Percentiles rank a stretch among this genome's conserved stretches.
Conservation (phyloP, 1,284 basidiomycete genomes). For the Heterobasidion occidentale region DNA sequence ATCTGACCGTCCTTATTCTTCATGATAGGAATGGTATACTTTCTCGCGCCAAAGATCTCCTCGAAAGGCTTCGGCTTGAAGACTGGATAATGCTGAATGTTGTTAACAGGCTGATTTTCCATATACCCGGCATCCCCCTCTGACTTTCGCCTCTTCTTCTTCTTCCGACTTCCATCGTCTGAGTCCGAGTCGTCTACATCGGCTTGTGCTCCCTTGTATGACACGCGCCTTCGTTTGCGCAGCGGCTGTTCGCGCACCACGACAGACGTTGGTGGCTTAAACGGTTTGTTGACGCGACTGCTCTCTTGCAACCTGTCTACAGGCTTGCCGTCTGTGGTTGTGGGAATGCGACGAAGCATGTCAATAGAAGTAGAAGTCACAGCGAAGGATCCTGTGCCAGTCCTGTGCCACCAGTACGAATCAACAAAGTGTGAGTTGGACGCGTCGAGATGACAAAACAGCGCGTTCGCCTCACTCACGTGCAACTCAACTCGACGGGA, state of each 20-base stretch:
- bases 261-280: slow-evolving; percentile 62
- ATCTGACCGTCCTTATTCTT: slow-evolving; percentile 70
- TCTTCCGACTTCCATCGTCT: slow-evolving; percentile 27
- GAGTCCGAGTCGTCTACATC: slow-evolving; percentile 43
- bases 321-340: slow-evolving; percentile 57
- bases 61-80: slow-evolving; percentile 80
- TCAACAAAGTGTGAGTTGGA: neutral
- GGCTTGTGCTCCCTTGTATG: slow-evolving; percentile 63
- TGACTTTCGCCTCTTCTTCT: slow-evolving; percentile 50
- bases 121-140: slow-evolving; percentile 42
- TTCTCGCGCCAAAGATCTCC: slow-evolving; percentile 37
- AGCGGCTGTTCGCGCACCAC: slow-evolving; percentile 55
- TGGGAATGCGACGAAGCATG: slow-evolving; percentile 67
- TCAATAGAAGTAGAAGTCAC: neutral
- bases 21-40: slow-evolving; percentile 89
- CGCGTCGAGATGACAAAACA: neutral
- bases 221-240: slow-evolving; percentile 78
- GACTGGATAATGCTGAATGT: slow-evolving; percentile 73
- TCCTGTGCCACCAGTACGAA: too few species aligned
- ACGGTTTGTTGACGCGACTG: slow-evolving; percentile 66
- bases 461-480: neutral
- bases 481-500: neutral
- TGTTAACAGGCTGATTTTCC: slow-evolving; percentile 25
- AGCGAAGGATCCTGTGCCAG: too few species aligned
- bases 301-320: slow-evolving; percentile 66